Base-by-base conservation (phyloP, 306 rosid genomes). In the Quercus wislizeni region DNA sequence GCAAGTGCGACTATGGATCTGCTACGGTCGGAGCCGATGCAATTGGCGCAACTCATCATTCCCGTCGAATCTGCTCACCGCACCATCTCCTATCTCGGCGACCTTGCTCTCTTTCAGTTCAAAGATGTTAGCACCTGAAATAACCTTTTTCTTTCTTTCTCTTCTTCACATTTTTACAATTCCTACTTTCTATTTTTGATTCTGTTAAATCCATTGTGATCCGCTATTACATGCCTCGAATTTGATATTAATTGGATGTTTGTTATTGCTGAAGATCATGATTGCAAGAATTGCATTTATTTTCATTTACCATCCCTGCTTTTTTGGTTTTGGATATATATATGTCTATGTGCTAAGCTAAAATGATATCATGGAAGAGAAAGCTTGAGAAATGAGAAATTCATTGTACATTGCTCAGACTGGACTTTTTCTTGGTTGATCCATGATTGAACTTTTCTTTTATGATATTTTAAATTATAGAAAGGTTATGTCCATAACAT, bases 11-110 rank as follows among this genome's bases (percentile, higher is more conserved):
- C 80, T 76, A 91, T 92, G 98, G 93, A 92, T 91, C 89, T 92
- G 67, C 86, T 94, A 25, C 95, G 92, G 7, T 91, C 98, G 76
- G 95, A 92, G 88, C 90, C 97, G 59, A 94, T 91, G 98, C 97
- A 94, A 41, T 77, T 94, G 31, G 95, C 57, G 84, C 98, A 91
- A 64, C 89, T 91, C 74, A 91, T 94, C 78, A 91, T 94, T 84
- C 97, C 97, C 54, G 84, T 84, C 51, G 98, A 94, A 79, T 78
- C 97, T 33, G 92, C 90, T 85, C 74, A 80, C 64, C 84, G 83
- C 73, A 76, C 90, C 74, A 78, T 92, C 79, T 83, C 90, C 5
- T 90, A 92, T 76, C 91, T 92, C 21, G 97, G 97, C 31, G 92
- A 89, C 64, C 94, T 92, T 35, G 92, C 91, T 31, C 97, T 91